These are phyloP conservation scores for Calonectria pseudoreteaudii DNA, from an alignment of 2,329 filamentous ascomycete genomes.

Conservation along the genomic window DNA sequence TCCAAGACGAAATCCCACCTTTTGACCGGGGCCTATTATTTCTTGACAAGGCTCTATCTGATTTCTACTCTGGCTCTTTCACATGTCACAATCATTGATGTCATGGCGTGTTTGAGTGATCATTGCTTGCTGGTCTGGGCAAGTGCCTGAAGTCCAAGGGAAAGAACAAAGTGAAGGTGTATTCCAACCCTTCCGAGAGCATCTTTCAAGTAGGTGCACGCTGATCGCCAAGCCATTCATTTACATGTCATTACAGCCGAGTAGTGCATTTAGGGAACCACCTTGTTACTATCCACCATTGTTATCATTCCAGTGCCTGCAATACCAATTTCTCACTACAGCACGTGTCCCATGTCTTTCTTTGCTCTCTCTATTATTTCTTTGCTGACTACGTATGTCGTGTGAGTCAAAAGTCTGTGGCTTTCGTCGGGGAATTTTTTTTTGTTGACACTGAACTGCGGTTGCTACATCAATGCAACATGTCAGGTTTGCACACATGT, in stretches of 20 bases:
- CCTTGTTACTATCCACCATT: not conserved
- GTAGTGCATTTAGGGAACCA: not conserved
- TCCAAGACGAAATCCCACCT: constrained; percentile 10
- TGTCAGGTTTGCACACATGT: not conserved
- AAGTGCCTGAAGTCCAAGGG: not conserved
- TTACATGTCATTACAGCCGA: not conserved
- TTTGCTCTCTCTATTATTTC: not conserved
- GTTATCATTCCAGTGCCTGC: not conserved
- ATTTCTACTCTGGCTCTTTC: not conserved
- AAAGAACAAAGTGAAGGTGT: not conserved
- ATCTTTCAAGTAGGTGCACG: not conserved
- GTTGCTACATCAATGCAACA: not conserved
- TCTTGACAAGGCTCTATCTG: not conserved
- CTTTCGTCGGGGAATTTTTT: not conserved
- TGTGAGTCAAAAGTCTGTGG: not conserved
- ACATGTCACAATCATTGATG: not conserved
- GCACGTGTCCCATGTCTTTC: not conserved
- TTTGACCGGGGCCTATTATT: not conserved
- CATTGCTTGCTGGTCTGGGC: not conserved
- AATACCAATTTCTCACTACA: not conserved
- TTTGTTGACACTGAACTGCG: not conserved
- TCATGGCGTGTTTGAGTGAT: not conserved
- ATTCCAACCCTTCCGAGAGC: not conserved
- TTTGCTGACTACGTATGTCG: not conserved
- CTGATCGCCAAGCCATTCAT: not conserved